phyloP scores from a whole-genome alignment of 148 eudicot genomes.

The Selenicereus undatus region DNA sequence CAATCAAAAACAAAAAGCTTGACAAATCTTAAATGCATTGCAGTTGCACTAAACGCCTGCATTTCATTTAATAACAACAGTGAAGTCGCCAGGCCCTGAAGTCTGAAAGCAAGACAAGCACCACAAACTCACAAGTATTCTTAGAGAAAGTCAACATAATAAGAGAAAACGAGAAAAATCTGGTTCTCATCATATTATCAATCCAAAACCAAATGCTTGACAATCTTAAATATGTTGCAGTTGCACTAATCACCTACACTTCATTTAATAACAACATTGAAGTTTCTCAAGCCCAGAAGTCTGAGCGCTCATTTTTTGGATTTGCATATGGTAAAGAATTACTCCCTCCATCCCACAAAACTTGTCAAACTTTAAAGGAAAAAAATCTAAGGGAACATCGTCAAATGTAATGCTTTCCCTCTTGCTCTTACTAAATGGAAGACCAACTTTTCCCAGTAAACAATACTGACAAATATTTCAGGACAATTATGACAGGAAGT shows the following conservation, averaged over 20 bases:
- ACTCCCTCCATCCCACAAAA: neutral
- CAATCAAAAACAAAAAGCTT: no score
- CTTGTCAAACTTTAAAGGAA: neutral
- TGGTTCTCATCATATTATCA: constrained; percentile 1
- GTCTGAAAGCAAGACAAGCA: no score
- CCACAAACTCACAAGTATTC: no score
- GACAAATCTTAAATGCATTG: neutral
- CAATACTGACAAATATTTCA: neutral
- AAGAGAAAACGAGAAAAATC: neutral
- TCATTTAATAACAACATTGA: neutral
- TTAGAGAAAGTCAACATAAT: neutral
- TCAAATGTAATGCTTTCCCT: neutral
- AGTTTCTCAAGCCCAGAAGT: neutral
- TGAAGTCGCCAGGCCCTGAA: no score
- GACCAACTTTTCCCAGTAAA: neutral
- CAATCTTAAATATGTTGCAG: neutral
- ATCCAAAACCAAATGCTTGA: neutral
- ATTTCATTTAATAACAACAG: no score
- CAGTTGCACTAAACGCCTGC: no score
- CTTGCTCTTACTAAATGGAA: neutral
- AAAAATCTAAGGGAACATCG: neutral
- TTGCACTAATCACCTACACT: neutral
- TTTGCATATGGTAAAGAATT: neutral
- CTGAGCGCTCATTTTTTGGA: neutral
- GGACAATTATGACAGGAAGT: neutral